Evolutionary conservation across 208 protist species (phyloP).

Genomic region (Leishmania mexicana): DNA sequence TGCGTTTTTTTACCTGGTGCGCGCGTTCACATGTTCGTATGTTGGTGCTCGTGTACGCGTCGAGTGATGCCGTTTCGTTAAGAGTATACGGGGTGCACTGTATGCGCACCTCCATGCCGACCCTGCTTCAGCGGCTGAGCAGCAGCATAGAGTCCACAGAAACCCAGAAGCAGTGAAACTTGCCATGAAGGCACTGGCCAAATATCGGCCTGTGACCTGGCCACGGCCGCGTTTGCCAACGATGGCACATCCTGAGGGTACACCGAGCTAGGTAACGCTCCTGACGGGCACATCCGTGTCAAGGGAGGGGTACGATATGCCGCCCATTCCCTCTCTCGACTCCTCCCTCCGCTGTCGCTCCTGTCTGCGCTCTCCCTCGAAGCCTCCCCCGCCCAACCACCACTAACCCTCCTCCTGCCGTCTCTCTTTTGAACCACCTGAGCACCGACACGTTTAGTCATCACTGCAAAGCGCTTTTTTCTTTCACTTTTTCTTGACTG

Average conservation of each 20-base stretch:
- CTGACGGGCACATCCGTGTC: neutral
- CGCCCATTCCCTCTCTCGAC: neutral
- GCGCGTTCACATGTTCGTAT: neutral
- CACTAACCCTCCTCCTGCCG: neutral
- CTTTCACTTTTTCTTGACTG: neutral
- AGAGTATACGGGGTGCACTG: neutral
- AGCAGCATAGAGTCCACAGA: neutral
- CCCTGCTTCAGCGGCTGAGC: neutral
- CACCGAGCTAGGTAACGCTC: neutral
- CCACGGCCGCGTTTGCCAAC: neutral
- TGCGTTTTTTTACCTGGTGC: neutral
- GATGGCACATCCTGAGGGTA: neutral
- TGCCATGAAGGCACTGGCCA: neutral
- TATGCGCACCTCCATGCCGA: neutral
- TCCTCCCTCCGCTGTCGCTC: neutral
- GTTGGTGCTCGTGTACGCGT: neutral
- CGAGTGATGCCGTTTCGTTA: neutral
- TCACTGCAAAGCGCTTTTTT: neutral
- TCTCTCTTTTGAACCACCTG: constrained; percentile 3
- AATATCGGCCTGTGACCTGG: neutral
- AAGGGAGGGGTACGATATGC: neutral
- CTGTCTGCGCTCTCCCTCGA: neutral
- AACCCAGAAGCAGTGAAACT: neutral
- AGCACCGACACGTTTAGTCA: neutral
- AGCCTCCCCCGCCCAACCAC: neutral